phyloP scores from a whole-genome alignment of 257 asterid genomes.

The Eucommia ulmoides region DNA sequence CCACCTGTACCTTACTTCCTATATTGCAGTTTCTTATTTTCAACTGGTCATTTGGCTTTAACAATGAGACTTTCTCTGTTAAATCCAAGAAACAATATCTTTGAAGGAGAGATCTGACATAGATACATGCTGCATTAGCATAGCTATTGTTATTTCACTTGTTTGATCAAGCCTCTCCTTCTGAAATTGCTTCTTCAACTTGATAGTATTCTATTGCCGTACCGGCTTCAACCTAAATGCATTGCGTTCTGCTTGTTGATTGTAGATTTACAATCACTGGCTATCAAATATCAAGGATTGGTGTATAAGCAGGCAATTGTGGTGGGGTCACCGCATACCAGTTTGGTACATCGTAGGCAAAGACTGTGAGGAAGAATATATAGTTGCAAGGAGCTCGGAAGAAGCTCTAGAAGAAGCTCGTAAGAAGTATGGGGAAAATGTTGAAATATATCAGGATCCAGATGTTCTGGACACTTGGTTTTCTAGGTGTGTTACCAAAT shows the following conservation, averaged over 20 bases:
- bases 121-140: not conserved
- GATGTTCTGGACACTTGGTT: conserved; percentile 99
- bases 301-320: conserved; percentile 97
- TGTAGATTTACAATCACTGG: conserved; percentile 92
- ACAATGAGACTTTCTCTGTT: not conserved
- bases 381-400: conserved; percentile 76
- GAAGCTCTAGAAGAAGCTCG: conserved; percentile 82
- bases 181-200: not conserved
- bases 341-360: conserved; percentile 93
- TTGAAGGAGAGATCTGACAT: not conserved
- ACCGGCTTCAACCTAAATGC: conserved; percentile 14
- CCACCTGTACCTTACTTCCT: not conserved
- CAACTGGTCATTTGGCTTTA: not conserved
- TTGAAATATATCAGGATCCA: conserved; percentile 87
- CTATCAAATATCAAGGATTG: conserved; percentile 94
- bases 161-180: not conserved
- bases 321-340: conserved; percentile 99
- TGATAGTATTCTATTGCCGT: conserved; percentile 6
- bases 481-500: conserved; percentile 52
- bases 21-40: not conserved
- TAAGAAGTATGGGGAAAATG: conserved; percentile 59
- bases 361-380: conserved; percentile 73
- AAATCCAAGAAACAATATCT: not conserved
- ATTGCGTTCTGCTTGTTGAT: conserved; percentile 13
- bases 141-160: not conserved